Evolutionary conservation across 78 protist genomes (phyloP), one percentile per base, ranked within the genome.

Genomic region (Dictyostelium citrinum): DNA sequence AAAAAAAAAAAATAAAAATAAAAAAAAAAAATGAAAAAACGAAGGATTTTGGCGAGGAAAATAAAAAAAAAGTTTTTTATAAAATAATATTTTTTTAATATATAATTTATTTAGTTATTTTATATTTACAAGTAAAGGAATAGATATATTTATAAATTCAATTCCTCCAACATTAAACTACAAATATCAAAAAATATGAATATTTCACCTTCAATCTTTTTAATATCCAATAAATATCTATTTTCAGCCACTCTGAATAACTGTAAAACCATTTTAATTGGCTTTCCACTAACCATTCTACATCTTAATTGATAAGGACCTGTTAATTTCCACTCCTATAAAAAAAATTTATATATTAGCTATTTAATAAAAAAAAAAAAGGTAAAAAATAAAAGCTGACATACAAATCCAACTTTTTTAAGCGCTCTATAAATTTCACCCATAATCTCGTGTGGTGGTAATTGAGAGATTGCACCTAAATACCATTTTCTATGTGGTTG

Each of bases 241-340:
- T 85, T 75, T 37, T 93, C 92, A 4, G 88, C 68, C 7, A 85
- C 96, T 71, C 90, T 85, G 70, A 83, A 93, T 55, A 93, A 71
- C 58, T 93, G 96, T 46, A 93, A 61, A 41, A 83, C 91, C 10
- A 93, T 35, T 75, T 93, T 93, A 24, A 93, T 68, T 20, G 81
- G 93, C 27, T 70, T 84, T 22, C 78, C 82, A 60, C 46, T 55
- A 24, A 49, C 29, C 67, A 81, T 84, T 84, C 96, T 93, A 83
- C 96, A 93, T 77, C 92, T 84, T 12, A 93, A 55, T 84, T 93
- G 91, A 51, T 78, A 93, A 22, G 96, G 96, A 22, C 96, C 96
- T 29, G 96, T 93, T 41, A 64, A 45, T 55, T 93, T 93, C 96
- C 96, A 93, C 82, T 85, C 90, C 96, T 91, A 24, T 27, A 76